phyloP scores from a whole-genome alignment of 306 rosid species.

The Medicago lupulina region DNA sequence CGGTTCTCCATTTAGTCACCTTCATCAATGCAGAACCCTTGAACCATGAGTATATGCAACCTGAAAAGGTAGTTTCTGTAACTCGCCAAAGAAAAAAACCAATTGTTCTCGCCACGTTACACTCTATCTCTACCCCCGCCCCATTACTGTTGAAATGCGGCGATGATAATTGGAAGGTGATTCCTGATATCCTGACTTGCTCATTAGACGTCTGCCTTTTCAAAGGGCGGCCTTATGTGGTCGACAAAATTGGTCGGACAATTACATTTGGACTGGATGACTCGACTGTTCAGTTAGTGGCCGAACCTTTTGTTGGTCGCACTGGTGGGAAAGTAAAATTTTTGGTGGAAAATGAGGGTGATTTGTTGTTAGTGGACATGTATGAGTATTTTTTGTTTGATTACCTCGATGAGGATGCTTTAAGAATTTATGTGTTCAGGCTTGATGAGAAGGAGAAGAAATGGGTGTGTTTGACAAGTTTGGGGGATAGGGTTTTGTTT shows the following conservation, averaged over 20 bases:
- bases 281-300: neutral
- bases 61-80: too few relatives aligned
- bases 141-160: neutral
- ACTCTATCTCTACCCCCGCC: too few relatives aligned
- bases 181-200: neutral
- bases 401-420: neutral
- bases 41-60: too few relatives aligned
- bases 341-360: neutral
- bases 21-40: too few relatives aligned
- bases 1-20: too few relatives aligned
- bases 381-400: neutral
- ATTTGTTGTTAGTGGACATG: neutral
- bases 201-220: neutral
- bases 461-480: neutral
- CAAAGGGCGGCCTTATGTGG: neutral
- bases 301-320: neutral
- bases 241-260: neutral
- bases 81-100: too few relatives aligned
- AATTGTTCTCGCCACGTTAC: too few relatives aligned
- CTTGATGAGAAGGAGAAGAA: neutral
- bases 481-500: conserved; percentile 11
- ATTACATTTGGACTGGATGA: neutral
- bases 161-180: neutral
- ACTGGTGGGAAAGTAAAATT: neutral
- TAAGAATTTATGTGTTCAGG: neutral